A percentile compares a stretch with the other conserved stretches of the same genome.
Evolutionary conservation across 441 rosid species (phyloP).

Genomic region (Cnidoscolus chayamansa): DNA sequence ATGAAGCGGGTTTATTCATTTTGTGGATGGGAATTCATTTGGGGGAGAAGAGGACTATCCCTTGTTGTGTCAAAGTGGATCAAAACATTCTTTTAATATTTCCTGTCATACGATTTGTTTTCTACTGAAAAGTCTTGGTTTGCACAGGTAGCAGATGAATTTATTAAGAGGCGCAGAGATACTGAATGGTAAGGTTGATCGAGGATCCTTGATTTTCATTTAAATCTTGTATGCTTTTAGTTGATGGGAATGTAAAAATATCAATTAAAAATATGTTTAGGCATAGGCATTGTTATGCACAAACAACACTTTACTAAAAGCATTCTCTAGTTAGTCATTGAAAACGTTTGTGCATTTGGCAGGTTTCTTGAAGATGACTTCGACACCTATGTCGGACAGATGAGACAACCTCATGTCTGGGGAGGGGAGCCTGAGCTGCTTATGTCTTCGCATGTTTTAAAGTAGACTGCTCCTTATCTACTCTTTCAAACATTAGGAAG

Average conservation of each 20-base stretch:
- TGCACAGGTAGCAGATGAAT: conserved; percentile 68
- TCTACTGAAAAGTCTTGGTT: conserved; percentile 17
- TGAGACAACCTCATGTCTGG: conserved; percentile 67
- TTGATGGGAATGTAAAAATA: background rate
- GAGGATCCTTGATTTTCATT: conserved; percentile 15
- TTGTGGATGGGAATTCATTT: background rate
- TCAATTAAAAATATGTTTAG: background rate
- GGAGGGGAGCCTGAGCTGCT: conserved; percentile 83
- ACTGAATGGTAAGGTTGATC: conserved; percentile 52
- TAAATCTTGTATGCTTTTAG: background rate
- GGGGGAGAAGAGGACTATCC: background rate
- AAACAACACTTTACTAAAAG: background rate
- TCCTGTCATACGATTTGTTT: background rate
- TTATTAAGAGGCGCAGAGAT: conserved; percentile 57
- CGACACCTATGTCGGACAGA: conserved; percentile 49
- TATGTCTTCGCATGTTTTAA: conserved; percentile 64
- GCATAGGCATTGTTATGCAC: background rate
- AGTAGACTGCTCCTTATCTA: conserved; percentile 30
- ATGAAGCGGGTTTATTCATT: background rate
- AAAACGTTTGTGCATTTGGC: conserved; percentile 16
- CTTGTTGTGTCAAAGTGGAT: background rate
- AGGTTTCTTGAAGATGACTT: conserved; percentile 74
- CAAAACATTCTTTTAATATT: background rate
- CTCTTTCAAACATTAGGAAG: conserved; percentile 10
- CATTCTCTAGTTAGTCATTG: conserved; percentile 3